Conservation (phyloP, 441 rosid species). For the Arabidopsis hybrid region DNA sequence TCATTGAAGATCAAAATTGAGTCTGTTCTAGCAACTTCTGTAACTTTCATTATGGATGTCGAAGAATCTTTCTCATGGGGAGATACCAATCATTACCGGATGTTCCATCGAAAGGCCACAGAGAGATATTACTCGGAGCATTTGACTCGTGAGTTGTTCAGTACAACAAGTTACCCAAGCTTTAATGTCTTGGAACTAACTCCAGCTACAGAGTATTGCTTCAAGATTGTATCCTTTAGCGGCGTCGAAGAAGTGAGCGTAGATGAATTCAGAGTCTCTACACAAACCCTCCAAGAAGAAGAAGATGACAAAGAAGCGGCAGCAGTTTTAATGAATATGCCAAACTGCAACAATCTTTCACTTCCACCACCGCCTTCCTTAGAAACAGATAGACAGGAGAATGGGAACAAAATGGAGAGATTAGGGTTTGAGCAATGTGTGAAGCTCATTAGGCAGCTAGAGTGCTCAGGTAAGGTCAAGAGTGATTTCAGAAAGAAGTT, state of each 20-base stretch:
- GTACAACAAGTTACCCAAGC: not conserved
- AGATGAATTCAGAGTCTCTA: slow-evolving; percentile 8
- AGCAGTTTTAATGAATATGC: not conserved
- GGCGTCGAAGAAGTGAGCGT: slow-evolving; percentile 47
- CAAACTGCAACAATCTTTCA: not conserved
- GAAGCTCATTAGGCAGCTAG: slow-evolving; percentile 76
- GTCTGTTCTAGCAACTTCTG: not conserved
- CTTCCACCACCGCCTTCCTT: not conserved
- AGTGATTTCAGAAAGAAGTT: slow-evolving; percentile 78
- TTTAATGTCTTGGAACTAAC: not conserved
- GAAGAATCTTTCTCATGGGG: not conserved
- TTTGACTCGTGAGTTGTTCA: not conserved
- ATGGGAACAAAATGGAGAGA: slow-evolving; percentile 48
- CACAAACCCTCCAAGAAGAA: slow-evolving; percentile 30
- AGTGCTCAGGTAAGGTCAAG: slow-evolving; percentile 69
- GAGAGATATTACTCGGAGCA: not conserved
- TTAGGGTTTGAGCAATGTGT: slow-evolving; percentile 71
- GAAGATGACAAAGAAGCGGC: slow-evolving; percentile 32
- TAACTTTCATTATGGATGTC: not conserved
- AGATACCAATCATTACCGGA: not conserved
- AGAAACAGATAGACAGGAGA: not conserved
- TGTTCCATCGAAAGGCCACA: not conserved
- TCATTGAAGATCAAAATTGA: not conserved
- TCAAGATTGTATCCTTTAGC: not conserved
- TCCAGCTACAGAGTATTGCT: not conserved